phyloP scores from a whole-genome alignment of 1,139 yeast species.

The Diutina siamensis region DNA sequence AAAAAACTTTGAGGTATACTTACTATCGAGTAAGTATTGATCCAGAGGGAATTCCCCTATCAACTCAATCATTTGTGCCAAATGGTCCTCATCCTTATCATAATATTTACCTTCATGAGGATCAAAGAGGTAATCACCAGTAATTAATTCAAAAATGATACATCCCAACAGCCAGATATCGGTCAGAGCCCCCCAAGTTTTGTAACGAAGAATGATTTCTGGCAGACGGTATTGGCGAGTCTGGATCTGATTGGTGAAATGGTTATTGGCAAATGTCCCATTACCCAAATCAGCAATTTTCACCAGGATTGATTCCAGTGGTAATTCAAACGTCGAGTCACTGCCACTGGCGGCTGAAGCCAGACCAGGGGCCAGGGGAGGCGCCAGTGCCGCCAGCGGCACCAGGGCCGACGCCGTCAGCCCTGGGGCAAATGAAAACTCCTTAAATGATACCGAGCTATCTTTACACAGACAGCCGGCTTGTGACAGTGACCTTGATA shows the following conservation, averaged over 20 bases:
- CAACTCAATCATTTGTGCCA: conserved; percentile 69
- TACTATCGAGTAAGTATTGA: conserved; percentile 38
- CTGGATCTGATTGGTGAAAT: conserved; percentile 76
- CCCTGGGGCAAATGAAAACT: background rate
- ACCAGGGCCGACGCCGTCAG: background rate
- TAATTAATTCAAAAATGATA: conserved; percentile 64
- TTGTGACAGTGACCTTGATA: background rate
- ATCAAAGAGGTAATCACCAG: conserved; percentile 79
- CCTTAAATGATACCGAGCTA: background rate
- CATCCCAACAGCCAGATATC: conserved; percentile 85
- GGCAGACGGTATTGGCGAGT: conserved; percentile 83
- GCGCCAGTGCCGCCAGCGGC: background rate
- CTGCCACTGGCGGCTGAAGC: background rate
- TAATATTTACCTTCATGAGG: conserved; percentile 58
- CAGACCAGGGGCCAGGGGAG: background rate
- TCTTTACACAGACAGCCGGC: background rate
- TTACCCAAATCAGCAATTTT: conserved; percentile 83
- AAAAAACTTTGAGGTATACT: conserved; percentile 40
- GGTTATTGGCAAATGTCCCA: conserved; percentile 65
- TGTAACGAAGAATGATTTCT: conserved; percentile 54
- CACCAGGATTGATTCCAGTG: conserved; percentile 9
- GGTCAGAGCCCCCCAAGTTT: conserved; percentile 73
- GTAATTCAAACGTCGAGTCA: background rate
- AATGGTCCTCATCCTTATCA: conserved; percentile 72
- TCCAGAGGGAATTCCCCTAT: conserved; percentile 46